Evolutionary conservation across 176 grass and related monocot genomes (phyloP), one percentile per base, ranked within the genome.

Genomic region (Musa itinerans): DNA sequence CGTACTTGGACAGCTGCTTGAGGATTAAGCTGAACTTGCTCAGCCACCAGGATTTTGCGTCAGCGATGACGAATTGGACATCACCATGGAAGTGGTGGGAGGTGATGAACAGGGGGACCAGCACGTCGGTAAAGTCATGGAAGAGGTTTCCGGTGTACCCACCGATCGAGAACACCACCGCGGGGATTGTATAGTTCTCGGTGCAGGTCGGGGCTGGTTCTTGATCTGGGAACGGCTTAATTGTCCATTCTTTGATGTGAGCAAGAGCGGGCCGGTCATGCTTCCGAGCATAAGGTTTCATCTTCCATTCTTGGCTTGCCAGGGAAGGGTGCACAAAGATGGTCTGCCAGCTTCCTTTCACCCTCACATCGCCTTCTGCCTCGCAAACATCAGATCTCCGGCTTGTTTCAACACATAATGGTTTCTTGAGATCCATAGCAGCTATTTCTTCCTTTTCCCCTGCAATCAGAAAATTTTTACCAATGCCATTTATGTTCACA

Each of bases 61-160:
- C 74, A 17, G 81, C 79, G 19, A 96, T 83, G 29, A 92, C 70
- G 75, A 96, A 90, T 77, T 82, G 78, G 16, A 96, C 89, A 43
- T 88, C 74, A 13, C 87, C 79, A 0, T 82, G 83, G 84, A 92
- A 96, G 23, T 59, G 79, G 85, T 76, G 81, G 10, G 89, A 89
- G 87, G 88, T 92, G 65, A 96, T 83, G 89, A 96, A 96, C 1
- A 96, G 73, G 7, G 93, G 93, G 27, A 96, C 83, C 50, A 96
- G 68, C 75, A 92, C 93, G 72, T 96, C 93, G 6, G 93, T 96
- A 79, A 92, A 96, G 81, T 92, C 89, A 79, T 96, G 93, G 87
- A 92, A 96, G 21, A 96, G 80, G 76, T 96, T 96, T 20, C 89
- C 89, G 13, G 93, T 92, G 87, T 90, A 96, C 1, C 93, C 93